These are phyloP conservation scores for Suhomyces panamericanus DNA, from an alignment of 1,139 yeast genomes.

Conservation along the genomic window DNA sequence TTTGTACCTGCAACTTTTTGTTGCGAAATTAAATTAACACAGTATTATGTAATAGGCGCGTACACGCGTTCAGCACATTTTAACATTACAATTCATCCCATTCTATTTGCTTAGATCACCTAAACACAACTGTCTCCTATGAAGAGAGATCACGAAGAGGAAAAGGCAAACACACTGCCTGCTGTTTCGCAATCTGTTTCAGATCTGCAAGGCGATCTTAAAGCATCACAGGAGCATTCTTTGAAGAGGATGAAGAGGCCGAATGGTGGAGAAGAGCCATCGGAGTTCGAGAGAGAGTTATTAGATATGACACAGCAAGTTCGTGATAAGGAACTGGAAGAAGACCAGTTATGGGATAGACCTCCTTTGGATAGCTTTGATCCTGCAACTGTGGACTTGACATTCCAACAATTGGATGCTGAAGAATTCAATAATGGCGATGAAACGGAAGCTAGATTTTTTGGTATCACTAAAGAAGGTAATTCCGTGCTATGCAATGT, in stretches of 20 bases:
- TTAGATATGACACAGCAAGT: conserved; percentile 52
- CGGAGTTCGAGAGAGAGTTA: conserved; percentile 67
- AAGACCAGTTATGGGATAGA: conserved; percentile 62
- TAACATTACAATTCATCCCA: background rate
- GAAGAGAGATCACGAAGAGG: conserved; percentile 16
- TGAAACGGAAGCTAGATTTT: conserved; percentile 71
- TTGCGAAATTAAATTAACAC: background rate
- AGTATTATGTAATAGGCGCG: conserved; percentile 3
- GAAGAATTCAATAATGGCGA: conserved; percentile 72
- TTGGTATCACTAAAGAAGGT: conserved; percentile 89
- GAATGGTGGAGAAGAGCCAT: conserved; percentile 45
- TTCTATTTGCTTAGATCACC: background rate
- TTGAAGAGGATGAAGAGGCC: conserved; percentile 39
- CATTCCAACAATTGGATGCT: conserved; percentile 92
- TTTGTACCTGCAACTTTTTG: background rate
- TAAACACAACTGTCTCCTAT: conserved; percentile 1
- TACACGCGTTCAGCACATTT: conserved; percentile 1
- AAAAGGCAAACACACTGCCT: conserved; percentile 47
- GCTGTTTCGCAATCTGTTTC: conserved; percentile 39
- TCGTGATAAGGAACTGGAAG: conserved; percentile 32
- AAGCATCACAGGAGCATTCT: conserved; percentile 33
- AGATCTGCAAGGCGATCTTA: conserved; percentile 18
- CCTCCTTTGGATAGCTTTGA: conserved; percentile 53
- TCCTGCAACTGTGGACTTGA: conserved; percentile 51
- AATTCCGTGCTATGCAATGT: conserved; percentile 88